Base-by-base conservation (phyloP, 2,329 filamentous ascomycete species). In the Anisogramma anomala region DNA sequence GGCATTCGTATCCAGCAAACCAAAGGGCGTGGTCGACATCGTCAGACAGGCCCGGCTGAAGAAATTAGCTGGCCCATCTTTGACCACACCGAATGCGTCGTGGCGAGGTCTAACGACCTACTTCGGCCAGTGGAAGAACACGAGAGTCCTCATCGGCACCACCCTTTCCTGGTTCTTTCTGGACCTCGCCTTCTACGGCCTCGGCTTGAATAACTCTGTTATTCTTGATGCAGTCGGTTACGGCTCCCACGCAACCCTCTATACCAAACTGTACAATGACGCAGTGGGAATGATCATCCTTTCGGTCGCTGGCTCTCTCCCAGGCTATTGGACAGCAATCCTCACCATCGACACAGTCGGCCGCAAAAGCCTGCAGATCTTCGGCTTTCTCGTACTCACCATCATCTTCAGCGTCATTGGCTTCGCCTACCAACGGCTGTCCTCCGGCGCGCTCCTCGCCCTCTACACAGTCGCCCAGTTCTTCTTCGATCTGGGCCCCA, bases 141-240 rank as follows among this genome's bases (percentile, higher is more conserved):
- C 75, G 36, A 82, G 79, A 59, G 67, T 84, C 31, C 70, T 89
- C 1, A 61, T 88, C 33, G 84, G 82, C 25, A 89, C 84, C 11
- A 83, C 83, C 1, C 65, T 82, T 35, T 87, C 82, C 0, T 89
- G 84, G 84, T 88, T 89, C 62, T 79, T 88, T 52, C 66, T 89
- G 64, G 84, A 88, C 55, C 57, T 73, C 39, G 77, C 77, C 3
- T 82, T 73, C 53, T 83, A 82, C 49, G 79, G 79, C 25, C 69
- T 89, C 2, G 76, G 80, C 23, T 65, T 89, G n/a, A 89, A 88
- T 54, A 85, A 80, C 54, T 69, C 74, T 9, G 74, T 82, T 48
- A 77, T 91, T 25, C 69, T 89, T 10, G 63, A 69, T 26, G 75
- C 78, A 2, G 85, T 89, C 48, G 84, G 84, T 22, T 89, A 83